Evolutionary conservation across 2,329 filamentous ascomycete genomes (phyloP), one percentile per base, ranked within the genome.

Genomic region (Pestalotiopsis sp.): DNA sequence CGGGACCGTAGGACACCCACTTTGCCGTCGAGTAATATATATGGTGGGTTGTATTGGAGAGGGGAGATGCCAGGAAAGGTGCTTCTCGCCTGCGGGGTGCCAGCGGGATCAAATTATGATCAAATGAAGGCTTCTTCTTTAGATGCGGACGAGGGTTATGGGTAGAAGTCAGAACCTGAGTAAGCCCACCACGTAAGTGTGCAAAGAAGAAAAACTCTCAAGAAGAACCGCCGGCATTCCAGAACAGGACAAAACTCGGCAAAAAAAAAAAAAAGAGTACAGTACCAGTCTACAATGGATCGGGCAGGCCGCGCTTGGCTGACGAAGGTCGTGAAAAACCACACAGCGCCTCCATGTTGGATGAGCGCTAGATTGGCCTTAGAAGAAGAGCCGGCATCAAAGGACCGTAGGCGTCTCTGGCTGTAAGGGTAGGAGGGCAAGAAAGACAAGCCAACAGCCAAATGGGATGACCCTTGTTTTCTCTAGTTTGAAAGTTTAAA

Each of bases 241-340:
- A 62, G 31, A 52, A 36, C 31, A 40, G 59, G 59, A 62, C 59
- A 40, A 62, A 62, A 62, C 59, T 62, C 59, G 59, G 59, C 36
- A 27, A 36, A n/a, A 36, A 61, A 59, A 27, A 36, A n/a, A 36
- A 61, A 59, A 59, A 23, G 25, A 25, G n/a, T 13, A 59, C 56
- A 25, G 56, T n/a, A 59, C 45, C 45, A 52, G 20, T 52, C 25
- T 13, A 36, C 57, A 23, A 59, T 23, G 23, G 57, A 36, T 36
- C 59, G 59, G 59, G 31, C 27, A 62, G 38, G 59, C 59, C 59
- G 59, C 31, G 31, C 59, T 62, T 62, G 59, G 59, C 59, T 62
- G 59, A 62, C 59, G 59, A 40, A 27, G 59, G n/a, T 17, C 31
- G 25, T 27, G 31, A 62, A 40, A 62, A 62, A 62, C 31, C 31